Percentiles rank a stretch among this genome's conserved stretches.
These are phyloP conservation scores for Linderniella brevidens DNA, from an alignment of 257 asterid genomes.

Conservation along the genomic window DNA sequence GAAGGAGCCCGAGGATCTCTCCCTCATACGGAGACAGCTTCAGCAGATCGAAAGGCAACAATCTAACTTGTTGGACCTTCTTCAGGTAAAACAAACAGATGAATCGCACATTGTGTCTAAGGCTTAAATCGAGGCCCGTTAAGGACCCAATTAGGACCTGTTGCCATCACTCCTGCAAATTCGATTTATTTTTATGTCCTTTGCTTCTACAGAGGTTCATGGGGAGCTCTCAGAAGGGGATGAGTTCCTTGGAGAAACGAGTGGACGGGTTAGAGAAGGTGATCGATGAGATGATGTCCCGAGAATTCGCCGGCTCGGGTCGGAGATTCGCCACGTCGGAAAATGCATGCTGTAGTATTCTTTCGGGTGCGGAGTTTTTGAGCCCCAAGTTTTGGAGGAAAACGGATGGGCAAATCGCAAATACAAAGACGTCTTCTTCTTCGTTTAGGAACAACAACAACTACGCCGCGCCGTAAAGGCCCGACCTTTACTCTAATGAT, in stretches of 20 bases:
- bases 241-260: slow-evolving; percentile 51
- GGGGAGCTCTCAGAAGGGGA: slow-evolving; percentile 65
- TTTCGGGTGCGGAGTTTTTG: slow-evolving; percentile 49
- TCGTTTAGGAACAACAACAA: background rate
- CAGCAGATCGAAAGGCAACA: slow-evolving; percentile 71
- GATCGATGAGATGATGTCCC: slow-evolving; percentile 50
- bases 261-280: slow-evolving; percentile 72
- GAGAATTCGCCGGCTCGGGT: slow-evolving; percentile 26
- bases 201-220: slow-evolving; percentile 42
- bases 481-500: too few species aligned
- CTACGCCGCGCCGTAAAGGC: too few species aligned
- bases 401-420: slow-evolving; percentile 24
- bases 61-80: slow-evolving; percentile 56
- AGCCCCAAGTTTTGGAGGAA: slow-evolving; percentile 68
- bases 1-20: slow-evolving; percentile 46
- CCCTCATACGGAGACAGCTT: slow-evolving; percentile 53
- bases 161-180: too few species aligned
- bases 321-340: slow-evolving; percentile 15
- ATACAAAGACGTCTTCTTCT: slow-evolving; percentile 15
- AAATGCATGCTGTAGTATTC: slow-evolving; percentile 38
- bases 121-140: too few species aligned
- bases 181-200: too few species aligned
- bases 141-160: too few species aligned
- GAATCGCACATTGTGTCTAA: background rate
- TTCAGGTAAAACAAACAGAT: slow-evolving; percentile 31